Evolutionary conservation across 192 early-diverging fungal species (phyloP), one percentile per base, ranked within the genome.

Genomic region (Entrophospora sp.): DNA sequence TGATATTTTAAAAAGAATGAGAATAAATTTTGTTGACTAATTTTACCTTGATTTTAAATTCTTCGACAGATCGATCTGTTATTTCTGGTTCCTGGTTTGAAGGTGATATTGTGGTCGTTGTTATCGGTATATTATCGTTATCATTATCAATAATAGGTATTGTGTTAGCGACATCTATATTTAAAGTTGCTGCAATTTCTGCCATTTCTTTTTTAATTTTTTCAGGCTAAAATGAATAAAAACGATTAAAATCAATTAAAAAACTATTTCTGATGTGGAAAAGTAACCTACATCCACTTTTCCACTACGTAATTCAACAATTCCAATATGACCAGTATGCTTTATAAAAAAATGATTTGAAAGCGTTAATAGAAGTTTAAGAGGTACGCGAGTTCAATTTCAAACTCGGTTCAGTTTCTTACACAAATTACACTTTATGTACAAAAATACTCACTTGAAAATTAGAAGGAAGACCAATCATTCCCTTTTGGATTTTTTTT

Each of bases 321-420:
- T 48, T 35, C 62, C 62, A 27, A 64, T 64, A 36, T 64, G 62
- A 12, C 62, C 62, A 18, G 62, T 64, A 48, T 64, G 62, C 46
- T 64, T n/a, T n/a, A n/a, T n/a, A n/a, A n/a, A n/a, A n/a, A n/a
- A n/a, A n/a, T n/a, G n/a, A n/a, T n/a, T n/a, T n/a, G n/a, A n/a
- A n/a, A n/a, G n/a, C n/a, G n/a, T n/a, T n/a, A n/a, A n/a, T n/a
- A n/a, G n/a, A n/a, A n/a, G n/a, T n/a, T n/a, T n/a, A n/a, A n/a
- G n/a, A n/a, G n/a, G n/a, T n/a, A n/a, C n/a, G n/a, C n/a, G n/a
- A n/a, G n/a, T n/a, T n/a, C n/a, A n/a, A n/a, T n/a, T n/a, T n/a
- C n/a, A n/a, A n/a, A n/a, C n/a, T n/a, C n/a, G n/a, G n/a, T n/a
- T n/a, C n/a, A n/a, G n/a, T n/a, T n/a, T n/a, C n/a, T n/a, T n/a